phyloP scores from a whole-genome alignment of 352 stramenopile species.

The Globisporangium ultimum region DNA sequence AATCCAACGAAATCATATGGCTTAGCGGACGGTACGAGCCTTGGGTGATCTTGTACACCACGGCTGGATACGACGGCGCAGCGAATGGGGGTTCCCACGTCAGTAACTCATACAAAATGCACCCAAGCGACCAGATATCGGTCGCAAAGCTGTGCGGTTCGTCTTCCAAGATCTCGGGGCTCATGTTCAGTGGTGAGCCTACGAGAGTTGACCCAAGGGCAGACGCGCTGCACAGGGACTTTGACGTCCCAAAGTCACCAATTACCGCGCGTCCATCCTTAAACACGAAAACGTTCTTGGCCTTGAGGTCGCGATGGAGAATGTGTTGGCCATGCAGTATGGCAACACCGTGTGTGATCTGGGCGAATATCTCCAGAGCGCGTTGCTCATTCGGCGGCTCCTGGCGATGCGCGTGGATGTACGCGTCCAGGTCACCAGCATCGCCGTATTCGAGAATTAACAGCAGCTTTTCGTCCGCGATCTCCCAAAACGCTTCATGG shows the following conservation, averaged over 20 bases:
- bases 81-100: conserved; percentile 13
- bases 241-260: conserved; percentile 70
- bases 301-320: conserved; percentile 87
- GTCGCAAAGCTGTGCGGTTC: conserved; percentile 54
- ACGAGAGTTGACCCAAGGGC: conserved; percentile 44
- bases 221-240: conserved; percentile 27
- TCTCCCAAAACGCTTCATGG: conserved; percentile 50
- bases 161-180: conserved; percentile 60
- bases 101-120: conserved; percentile 72
- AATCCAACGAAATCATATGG: neutral
- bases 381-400: conserved; percentile 10
- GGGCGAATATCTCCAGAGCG: conserved; percentile 31
- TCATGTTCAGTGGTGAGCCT: conserved; percentile 77
- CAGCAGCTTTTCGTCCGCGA: conserved; percentile 25
- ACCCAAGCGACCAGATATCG: conserved; percentile 84
- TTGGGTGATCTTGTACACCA: conserved; percentile 12
- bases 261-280: conserved; percentile 76
- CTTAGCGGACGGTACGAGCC: conserved; percentile 4
- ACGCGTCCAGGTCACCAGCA: conserved; percentile 49
- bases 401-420: conserved; percentile 17
- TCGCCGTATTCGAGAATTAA: conserved; percentile 73
- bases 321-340: conserved; percentile 55
- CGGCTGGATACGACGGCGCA: conserved; percentile 10
- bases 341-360: conserved; percentile 86
- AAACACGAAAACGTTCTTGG: conserved; percentile 85